Base-by-base conservation (phyloP, 2,329 filamentous ascomycete genomes). In the Verticillium nubilum region DNA sequence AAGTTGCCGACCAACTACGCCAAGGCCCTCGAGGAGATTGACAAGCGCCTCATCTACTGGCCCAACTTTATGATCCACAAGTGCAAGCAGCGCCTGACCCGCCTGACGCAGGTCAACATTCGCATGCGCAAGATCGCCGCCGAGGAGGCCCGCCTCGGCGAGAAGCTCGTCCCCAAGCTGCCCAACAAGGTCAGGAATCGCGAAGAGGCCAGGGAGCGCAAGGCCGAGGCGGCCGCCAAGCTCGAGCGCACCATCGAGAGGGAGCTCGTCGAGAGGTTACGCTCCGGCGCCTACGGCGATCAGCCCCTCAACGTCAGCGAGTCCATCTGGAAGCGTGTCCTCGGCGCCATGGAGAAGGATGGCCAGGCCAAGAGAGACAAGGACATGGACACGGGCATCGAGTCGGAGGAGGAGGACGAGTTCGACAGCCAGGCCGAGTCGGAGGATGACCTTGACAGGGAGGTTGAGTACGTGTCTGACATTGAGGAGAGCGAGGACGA, bases 161-260 rank as follows among this genome's bases (percentile, higher is more conserved):
- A 98, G 81, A 89, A 85, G 69, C 77, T 96, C 52, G 93, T 98
- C 26, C 89, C 92, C 33, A 92, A 92, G 75, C 77, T 97, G 70
- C 94, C 95, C 59, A 93, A 94, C 58, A 99, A 99, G 83, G 86
- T 99, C 59, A 82, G 84, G 66, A 83, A 88, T 67, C 82, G 91
- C 65, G 91, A 95, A 73, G 84, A 84, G 66, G 89, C 89, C 3
- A 81, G 91, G 69, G 89, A 92, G 76, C 80, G 89, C 66, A 92
- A 90, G 76, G 89, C 88, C 12, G 86, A 91, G 74, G 86, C 87
- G 23, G 91, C 91, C 7, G 95, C 95, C 25, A 97, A 97, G 85
- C 86, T 99, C 62, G 95, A 99, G 81, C 83, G 92, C 65, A 92
- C 92, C 7, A 98, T 99, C 74, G 95, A 99, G 82, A 83, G 95